Evolutionary conservation across 495 filamentous ascomycete genomes (phyloP), one percentile per base, ranked within the genome.

Genomic region (Tuber aestivum): DNA sequence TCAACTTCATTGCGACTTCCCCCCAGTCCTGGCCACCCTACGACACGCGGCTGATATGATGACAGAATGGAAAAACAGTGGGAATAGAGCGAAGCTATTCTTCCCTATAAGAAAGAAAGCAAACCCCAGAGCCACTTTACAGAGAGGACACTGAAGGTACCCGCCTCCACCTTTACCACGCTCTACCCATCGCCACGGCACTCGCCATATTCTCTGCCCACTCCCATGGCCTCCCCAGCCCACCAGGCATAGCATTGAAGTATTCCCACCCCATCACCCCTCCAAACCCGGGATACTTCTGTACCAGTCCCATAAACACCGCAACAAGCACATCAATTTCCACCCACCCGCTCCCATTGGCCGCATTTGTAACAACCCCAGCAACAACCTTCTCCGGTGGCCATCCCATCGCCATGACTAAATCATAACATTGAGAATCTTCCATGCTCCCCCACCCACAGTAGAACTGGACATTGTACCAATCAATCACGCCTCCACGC

Each of bases 241-340:
- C 89, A 12, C 90, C 90, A 0, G 91, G 91, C 68, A 86, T 79
- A 1, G 87, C 86, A 84, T 94, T 94, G 82, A 91, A 95, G 79
- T 93, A 96, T 82, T 95, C 93, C 93, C 93, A 96, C 4, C 93
- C 92, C 90, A 92, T 92, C 0, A 94, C 89, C 2, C 93, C 92
- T 12, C 93, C 93, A 82, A 95, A 94, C 41, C 85, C 85, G 4
- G 88, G 87, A 74, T 88, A 92, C 74, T 83, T 84, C 50, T 86
- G 82, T 50, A 89, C 78, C 78, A 90, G 76, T 12, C 77, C 75
- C 1, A 87, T 83, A 61, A 90, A 83, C 5, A 85, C 82, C 38
- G 81, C 80, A 48, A 85, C 85, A 27, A 88, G 79, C 32, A 84
- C 84, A 61, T 88, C 87, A 18, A 79, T 84, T 16, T 85, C 83